Conservation (phyloP, 192 early-diverging fungal species). For the Rhizoclosmatium sp. region DNA sequence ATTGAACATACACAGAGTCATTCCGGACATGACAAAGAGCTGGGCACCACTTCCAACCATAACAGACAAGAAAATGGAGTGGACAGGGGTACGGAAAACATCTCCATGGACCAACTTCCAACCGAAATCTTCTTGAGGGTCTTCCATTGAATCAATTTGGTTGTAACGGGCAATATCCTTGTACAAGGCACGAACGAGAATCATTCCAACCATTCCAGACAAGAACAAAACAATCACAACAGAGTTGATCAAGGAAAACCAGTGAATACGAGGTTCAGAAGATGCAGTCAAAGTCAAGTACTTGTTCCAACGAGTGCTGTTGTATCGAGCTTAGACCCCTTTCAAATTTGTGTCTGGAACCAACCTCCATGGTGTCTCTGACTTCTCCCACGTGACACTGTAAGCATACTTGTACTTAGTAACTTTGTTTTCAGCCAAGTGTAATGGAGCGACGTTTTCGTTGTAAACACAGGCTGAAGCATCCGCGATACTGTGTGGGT, state of each 20-base stretch:
- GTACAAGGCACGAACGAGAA: constrained; percentile 63
- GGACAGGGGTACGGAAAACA: constrained; percentile 61
- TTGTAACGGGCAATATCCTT: constrained; percentile 71
- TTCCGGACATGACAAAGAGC: constrained; percentile 57
- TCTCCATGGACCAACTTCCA: constrained; percentile 74
- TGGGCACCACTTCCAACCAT: constrained; percentile 67
- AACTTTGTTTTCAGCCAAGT: constrained; percentile 34
- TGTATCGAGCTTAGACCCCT: not conserved
- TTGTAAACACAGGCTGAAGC: constrained; percentile 25
- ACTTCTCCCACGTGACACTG: constrained; percentile 58
- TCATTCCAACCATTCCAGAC: constrained; percentile 66
- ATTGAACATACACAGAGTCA: constrained; percentile 57
- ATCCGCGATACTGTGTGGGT: constrained; percentile 64
- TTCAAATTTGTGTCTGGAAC: not conserved
- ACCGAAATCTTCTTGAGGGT: constrained; percentile 68
- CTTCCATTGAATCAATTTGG: constrained; percentile 56
- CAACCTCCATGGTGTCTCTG: constrained; percentile 54
- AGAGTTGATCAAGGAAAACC: constrained; percentile 70
- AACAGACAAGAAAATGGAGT: constrained; percentile 59
- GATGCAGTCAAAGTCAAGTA: constrained; percentile 39
- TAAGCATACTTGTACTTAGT: constrained; percentile 59
- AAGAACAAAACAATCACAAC: constrained; percentile 64
- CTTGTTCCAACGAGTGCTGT: constrained; percentile 40
- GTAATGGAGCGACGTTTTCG: constrained; percentile 26
- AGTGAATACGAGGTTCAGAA: constrained; percentile 64